phyloP scores from a whole-genome alignment of 768 basidiomycete genomes.

The Collybiopsis confluens region DNA sequence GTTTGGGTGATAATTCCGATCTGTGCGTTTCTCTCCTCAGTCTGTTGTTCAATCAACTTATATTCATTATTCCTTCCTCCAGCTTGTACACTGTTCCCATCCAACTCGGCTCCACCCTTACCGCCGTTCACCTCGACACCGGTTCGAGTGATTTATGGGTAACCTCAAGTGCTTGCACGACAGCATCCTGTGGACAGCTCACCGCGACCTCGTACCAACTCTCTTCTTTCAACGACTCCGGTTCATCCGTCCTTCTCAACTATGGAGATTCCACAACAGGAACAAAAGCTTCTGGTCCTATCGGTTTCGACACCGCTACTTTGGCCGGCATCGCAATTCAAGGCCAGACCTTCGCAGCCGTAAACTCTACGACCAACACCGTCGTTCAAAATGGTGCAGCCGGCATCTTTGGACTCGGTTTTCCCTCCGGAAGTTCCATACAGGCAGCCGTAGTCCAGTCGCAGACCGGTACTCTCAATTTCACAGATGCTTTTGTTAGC shows the following conservation, averaged over 20 bases:
- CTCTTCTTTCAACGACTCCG: conserved; percentile 31
- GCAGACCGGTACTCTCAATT: conserved; percentile 16
- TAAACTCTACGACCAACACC: conserved; percentile 56
- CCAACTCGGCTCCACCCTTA: conserved; percentile 24
- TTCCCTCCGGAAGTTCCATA: conserved; percentile 52
- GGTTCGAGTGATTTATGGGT: conserved; percentile 74
- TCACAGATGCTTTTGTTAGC: conserved; percentile 32
- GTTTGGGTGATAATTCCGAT: conserved; percentile 33
- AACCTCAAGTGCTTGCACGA: conserved; percentile 44
- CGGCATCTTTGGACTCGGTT: conserved; percentile 67
- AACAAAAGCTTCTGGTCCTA: conserved; percentile 52
- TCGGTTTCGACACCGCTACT: conserved; percentile 50
- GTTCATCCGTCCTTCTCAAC: conserved; percentile 33
- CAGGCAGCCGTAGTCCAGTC: conserved; percentile 26
- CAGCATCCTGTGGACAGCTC: conserved; percentile 32
- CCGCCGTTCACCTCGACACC: conserved; percentile 50
- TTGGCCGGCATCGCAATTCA: conserved; percentile 49
- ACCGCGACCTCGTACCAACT: conserved; percentile 38
- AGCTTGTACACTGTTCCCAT: conserved; percentile 35
- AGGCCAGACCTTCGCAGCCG: conserved; percentile 51
- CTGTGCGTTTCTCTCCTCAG: conserved; percentile 23
- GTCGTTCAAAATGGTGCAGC: conserved; percentile 49
- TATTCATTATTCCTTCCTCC: background rate
- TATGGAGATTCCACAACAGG: conserved; percentile 72
- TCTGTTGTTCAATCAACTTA: background rate